Evolutionary conservation across 169 alveolate genomes (phyloP).

Genomic region (Plasmodium gonderi): DNA sequence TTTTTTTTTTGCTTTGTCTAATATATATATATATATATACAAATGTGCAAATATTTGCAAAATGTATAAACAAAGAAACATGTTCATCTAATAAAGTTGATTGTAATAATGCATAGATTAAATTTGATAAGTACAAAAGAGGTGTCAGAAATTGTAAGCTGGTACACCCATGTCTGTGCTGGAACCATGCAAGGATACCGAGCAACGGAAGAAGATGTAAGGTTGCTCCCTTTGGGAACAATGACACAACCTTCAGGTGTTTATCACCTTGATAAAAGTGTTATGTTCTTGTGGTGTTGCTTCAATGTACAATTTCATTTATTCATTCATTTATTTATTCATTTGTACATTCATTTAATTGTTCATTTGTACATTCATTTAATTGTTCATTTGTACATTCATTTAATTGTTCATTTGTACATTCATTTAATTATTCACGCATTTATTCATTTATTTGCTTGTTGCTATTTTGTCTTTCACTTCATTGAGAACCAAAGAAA

Average conservation of each 20-base stretch:
- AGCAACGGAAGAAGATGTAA: conserved; percentile 69
- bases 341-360: too few species aligned
- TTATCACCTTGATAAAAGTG: neutral
- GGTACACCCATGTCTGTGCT: conserved; percentile 73
- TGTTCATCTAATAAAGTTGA: neutral
- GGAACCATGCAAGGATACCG: conserved; percentile 73
- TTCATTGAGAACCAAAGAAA: neutral
- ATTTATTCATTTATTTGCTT: too few species aligned
- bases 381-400: too few species aligned
- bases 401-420: too few species aligned
- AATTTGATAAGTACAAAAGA: conserved; percentile 68
- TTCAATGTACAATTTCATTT: neutral
- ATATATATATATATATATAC: neutral
- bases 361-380: too few species aligned
- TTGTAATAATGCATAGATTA: conserved; percentile 28
- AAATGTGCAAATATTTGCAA: neutral
- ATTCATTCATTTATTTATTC: too few species aligned
- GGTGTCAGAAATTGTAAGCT: conserved; percentile 66
- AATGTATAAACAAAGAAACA: neutral
- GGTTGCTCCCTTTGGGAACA: neutral
- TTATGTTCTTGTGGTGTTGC: neutral
- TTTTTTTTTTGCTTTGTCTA: neutral
- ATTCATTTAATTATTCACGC: too few species aligned
- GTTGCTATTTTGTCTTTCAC: neutral
- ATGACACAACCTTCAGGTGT: neutral